A percentile compares a stretch with the other conserved stretches of the same genome.
Conservation (phyloP, 306 rosid genomes). For the Urtica urens region DNA sequence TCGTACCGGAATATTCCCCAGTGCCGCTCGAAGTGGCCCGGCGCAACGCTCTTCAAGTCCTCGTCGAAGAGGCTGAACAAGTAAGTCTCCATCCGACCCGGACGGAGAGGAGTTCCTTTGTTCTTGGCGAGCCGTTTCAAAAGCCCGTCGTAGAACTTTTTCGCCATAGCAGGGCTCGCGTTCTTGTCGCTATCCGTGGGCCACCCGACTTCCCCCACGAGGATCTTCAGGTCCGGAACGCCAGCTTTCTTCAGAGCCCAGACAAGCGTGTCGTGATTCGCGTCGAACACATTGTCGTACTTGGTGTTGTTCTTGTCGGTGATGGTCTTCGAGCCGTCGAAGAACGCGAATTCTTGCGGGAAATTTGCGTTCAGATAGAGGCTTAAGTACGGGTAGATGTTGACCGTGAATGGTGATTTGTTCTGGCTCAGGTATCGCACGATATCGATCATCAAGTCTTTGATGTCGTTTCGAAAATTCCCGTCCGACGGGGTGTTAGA, state of each 20-base stretch:
- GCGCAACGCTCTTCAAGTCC: constrained; percentile 45
- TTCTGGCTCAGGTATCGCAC: constrained; percentile 28
- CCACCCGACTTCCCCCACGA: constrained; percentile 84
- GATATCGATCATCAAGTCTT: constrained; percentile 25
- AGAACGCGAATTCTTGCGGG: constrained; percentile 49
- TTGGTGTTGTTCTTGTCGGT: constrained; percentile 24
- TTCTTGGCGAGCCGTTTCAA: constrained; percentile 35
- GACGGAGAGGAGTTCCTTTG: constrained; percentile 45
- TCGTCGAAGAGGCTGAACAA: constrained; percentile 57
- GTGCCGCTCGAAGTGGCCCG: constrained; percentile 70
- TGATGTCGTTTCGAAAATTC: constrained; percentile 33
- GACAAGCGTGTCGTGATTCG: constrained; percentile 52
- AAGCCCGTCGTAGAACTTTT: constrained; percentile 51
- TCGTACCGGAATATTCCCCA: constrained; percentile 68
- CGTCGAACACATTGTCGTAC: constrained; percentile 60
- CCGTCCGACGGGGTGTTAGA: constrained; percentile 56
- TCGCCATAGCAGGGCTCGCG: constrained; percentile 25
- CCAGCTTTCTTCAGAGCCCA: constrained; percentile 42
- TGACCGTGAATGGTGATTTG: constrained; percentile 48
- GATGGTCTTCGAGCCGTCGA: constrained; percentile 21
- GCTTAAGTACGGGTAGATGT: constrained; percentile 78
- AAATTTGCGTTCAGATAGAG: constrained; percentile 33
- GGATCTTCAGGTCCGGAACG: constrained; percentile 23
- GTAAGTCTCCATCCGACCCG: constrained; percentile 21
- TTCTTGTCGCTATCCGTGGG: constrained; percentile 56